Base-by-base conservation (phyloP, 176 grass and related monocot species). In the Ananas comosus region DNA sequence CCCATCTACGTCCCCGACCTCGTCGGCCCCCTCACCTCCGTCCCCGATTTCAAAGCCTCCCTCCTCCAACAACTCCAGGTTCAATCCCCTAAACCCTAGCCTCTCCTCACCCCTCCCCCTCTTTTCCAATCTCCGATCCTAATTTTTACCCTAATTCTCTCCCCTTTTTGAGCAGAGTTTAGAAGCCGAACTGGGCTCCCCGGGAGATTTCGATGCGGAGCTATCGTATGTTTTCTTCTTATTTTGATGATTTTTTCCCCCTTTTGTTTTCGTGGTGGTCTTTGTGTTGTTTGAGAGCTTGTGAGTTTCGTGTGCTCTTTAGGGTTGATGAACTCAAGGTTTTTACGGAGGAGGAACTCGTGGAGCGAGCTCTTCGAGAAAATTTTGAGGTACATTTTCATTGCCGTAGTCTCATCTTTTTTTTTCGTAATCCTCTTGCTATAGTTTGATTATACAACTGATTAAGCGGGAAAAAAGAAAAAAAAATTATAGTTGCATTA, bases 251-350 rank as follows among this genome's bases (percentile, higher is more conserved):
- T 42, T 42, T 33, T 29, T 29, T 29, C 3, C 3, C 3, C 12
- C 3, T 17, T 58, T 58, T 58, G 18, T 23, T 23, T 23, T 23
- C 22, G 22, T 5, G 13, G 14, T 13, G 14, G 53, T 57, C 14
- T 57, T 16, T 57, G 13, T 17, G 11, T 57, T 57, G 17, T 27
- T 27, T 27, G 25, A 1, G 25, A 57, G 53, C 53, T 57, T 16
- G 6, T 59, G 54, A 59, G 19, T 59, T 18, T 59, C 19, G 54
- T 16, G 2, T 21, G 54, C 54, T 59, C 9, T 59, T 10, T 76
- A 93, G 87, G 48, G 75, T 97, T 3, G 89, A 90, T 88, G 94
- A 88, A 9, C 72, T 97, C 12, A 90, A 75, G 84, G 84, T 97
- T 10, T 72, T 90, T 66, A 83, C 94, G 0, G 84, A 90, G 76